Evolutionary conservation across 148 eudicot genomes (phyloP).

Genomic region (Polygonum aviculare): DNA sequence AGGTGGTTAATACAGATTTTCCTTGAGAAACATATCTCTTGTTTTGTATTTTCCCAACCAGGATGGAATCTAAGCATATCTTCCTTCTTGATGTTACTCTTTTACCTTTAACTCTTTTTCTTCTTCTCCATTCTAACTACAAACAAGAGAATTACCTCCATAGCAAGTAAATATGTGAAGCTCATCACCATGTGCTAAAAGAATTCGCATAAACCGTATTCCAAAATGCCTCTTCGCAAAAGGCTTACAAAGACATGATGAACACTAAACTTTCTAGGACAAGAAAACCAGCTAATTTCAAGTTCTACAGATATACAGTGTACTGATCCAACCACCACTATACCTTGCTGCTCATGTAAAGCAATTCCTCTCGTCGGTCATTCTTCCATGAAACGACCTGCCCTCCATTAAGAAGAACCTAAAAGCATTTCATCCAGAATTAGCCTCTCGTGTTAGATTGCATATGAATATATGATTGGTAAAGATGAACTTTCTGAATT

Average conservation of each 20-base stretch:
- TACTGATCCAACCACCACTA: slow-evolving; percentile 40
- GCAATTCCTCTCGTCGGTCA: slow-evolving; percentile 66
- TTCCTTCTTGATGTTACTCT: too few relatives aligned
- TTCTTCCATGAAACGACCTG: slow-evolving; percentile 94
- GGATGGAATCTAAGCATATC: background rate
- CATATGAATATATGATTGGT: background rate
- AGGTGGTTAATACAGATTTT: background rate
- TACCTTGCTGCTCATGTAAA: slow-evolving; percentile 89
- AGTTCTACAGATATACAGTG: background rate
- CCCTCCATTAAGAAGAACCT: slow-evolving; percentile 80
- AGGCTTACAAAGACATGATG: background rate
- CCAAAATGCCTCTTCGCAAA: background rate
- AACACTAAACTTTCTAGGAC: background rate
- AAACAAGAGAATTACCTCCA: background rate
- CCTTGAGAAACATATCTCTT: background rate
- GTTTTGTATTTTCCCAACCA: background rate
- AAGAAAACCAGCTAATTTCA: background rate
- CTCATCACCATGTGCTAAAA: background rate
- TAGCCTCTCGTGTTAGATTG: background rate
- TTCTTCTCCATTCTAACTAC: background rate
- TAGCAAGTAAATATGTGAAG: background rate
- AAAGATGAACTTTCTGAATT: background rate
- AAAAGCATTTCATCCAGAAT: slow-evolving; percentile 11
- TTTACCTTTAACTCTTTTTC: background rate
- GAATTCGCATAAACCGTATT: background rate